Base-by-base conservation (phyloP, 164 flowering plant genomes). In the Santalum album region DNA sequence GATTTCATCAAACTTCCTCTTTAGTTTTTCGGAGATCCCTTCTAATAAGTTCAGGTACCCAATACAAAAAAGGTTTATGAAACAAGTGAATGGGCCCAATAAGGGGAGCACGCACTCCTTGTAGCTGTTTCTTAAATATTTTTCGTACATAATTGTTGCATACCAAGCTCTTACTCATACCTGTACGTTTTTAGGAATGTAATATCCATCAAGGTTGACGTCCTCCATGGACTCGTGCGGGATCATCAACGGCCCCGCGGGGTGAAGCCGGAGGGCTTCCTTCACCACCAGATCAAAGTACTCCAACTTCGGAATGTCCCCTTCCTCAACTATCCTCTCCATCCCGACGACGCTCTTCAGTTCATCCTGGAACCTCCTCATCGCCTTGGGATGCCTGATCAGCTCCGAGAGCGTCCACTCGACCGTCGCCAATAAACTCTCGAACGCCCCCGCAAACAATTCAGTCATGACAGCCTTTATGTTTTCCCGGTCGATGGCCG, bases 201-300 rank as follows among this genome's bases (percentile, higher is more conserved):
- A 39, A 42, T 55, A 64, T 6, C 64, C 59, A 12, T 64, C 29
- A 10, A 71, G 45, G 0, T 35, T 63, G 43, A 43, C 44, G 24
- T 60, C 72, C 39, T 65, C 66, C 19, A n/a, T 51, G 38, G 71
- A 55, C 45, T 70, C 59, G 2, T n/a, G 72, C 6, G 78, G 74
- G 16, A 67, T 6, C 10, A 74, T 63, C 15, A 70, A 22, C 19
- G 74, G 72, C 0, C 39, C 68, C 0, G 55, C 64, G 12, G 75
- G 75, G 35, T 74, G 72, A 1, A 74, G 58, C 52, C 78, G 56
- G 49, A 70, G 12, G 61, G 36, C 48, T 46, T 71, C 75, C 54
- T 67, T 71, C 39, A 71, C 25, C 23, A 67, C 69, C 72, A 64
- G 63, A 42, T 60, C 68, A 51, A 66, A 54, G 60, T 71, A 71